These are phyloP conservation scores for Lipomyces yamanashiensis DNA, from an alignment of 805 yeast genomes.

Conservation along the genomic window DNA sequence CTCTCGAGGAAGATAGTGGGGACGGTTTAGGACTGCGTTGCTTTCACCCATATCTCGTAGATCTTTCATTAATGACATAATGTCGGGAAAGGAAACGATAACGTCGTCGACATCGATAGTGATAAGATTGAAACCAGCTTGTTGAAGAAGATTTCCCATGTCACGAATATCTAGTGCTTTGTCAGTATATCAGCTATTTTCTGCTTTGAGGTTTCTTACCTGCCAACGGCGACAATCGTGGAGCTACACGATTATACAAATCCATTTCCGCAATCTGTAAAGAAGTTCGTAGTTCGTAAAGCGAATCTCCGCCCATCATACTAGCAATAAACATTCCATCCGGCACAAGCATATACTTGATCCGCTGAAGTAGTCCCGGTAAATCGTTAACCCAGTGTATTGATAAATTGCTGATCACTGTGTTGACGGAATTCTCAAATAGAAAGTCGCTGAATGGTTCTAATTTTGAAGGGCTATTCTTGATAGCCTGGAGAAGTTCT, in stretches of 20 bases:
- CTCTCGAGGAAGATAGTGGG: constrained; percentile 58
- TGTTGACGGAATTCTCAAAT: constrained; percentile 56
- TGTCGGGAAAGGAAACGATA: constrained; percentile 76
- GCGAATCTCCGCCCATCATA: constrained; percentile 81
- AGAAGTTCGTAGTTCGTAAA: constrained; percentile 80
- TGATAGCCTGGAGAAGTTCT: constrained; percentile 46
- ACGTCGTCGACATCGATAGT: constrained; percentile 86
- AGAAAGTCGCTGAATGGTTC: constrained; percentile 21
- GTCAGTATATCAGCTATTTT: not conserved
- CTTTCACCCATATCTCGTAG: constrained; percentile 84
- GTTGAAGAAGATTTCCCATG: constrained; percentile 70
- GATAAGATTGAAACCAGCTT: constrained; percentile 77
- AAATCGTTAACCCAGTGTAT: constrained; percentile 87
- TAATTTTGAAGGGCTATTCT: constrained; percentile 12
- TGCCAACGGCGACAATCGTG: constrained; percentile 80
- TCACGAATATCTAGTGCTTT: constrained; percentile 60
- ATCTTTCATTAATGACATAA: constrained; percentile 68
- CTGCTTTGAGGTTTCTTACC: constrained; percentile 11
- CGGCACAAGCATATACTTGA: constrained; percentile 66
- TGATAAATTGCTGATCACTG: constrained; percentile 72
- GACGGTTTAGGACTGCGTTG: constrained; percentile 58
- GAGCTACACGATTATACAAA: constrained; percentile 76
- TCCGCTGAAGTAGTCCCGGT: constrained; percentile 63
- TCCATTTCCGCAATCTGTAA: constrained; percentile 84
- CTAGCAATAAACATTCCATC: constrained; percentile 84